Base-by-base conservation (phyloP, 371 early-diverging fungal genomes). In the Encephalitozoon romaleae region DNA sequence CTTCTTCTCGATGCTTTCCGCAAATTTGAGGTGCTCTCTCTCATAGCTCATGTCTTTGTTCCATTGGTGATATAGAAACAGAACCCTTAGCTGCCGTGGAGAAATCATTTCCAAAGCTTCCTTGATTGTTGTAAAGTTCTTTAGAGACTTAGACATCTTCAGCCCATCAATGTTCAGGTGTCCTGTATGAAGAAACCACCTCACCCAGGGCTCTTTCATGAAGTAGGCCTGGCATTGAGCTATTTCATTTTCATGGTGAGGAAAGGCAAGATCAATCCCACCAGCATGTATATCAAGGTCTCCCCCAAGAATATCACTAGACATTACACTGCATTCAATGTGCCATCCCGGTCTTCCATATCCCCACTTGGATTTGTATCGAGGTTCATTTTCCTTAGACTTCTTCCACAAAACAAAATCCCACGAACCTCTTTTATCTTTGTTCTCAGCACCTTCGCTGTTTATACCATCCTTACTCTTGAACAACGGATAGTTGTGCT, bases 271-370 rank as follows among this genome's bases (percentile, higher is more conserved):
- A 87, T 99, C 99, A 70, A 92, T 89, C 32, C 98, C 99, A 69
- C 99, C 99, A 18, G 93, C 89, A 86, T 99, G 99, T 80, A 99
- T 91, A 85, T 99, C 99, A 82, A 99, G 88, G 38, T 87, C 86
- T 28, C 89, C 87, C 18, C 92, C 94, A 59, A 96, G 84, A 21
- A 96, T 88, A 80, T 93, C 94, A 77, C 91, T 74, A 21, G 96
- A 95, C 99, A 99, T 99, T 23, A 90, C 97, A 15, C 93, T 92
- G 89, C 99, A 99, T 86, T 99, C 99, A 86, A 99, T 98, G 79
- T 99, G 99, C 99, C 99, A 99, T 12, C 99, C 99, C 21, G 99
- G 99, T 26, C 99, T 90, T 42, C 88, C 88, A 54, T 67, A 69
- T 51, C 95, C 92, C 94, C 95, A 96, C 49, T 92, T 93, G 0